Evolutionary conservation across 495 filamentous ascomycete genomes (phyloP).

Genomic region (Xylaria palmicola): DNA sequence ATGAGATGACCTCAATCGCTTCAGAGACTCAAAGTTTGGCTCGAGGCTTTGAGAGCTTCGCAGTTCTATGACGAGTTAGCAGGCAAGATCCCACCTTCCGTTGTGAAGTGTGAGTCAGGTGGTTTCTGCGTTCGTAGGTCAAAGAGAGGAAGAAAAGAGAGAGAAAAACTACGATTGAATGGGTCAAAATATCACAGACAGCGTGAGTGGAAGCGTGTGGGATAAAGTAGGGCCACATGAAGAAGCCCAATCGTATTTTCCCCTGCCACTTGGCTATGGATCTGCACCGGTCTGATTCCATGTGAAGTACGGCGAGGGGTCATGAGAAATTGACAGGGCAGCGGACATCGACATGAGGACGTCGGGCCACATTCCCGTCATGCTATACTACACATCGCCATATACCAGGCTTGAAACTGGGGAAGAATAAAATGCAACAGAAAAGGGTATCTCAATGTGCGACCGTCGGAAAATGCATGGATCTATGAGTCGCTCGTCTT

Average conservation of each 20-base stretch:
- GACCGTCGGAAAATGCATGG: neutral
- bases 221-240: neutral
- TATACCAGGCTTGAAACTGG: constrained; percentile 1
- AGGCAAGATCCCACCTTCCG: neutral
- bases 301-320: constrained; percentile 21
- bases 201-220: neutral
- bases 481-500: constrained; percentile 10
- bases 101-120: neutral
- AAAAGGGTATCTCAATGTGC: constrained; percentile 14
- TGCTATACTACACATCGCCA: constrained; percentile 28
- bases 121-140: neutral
- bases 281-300: neutral
- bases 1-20: neutral
- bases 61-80: constrained; percentile 20
- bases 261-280: constrained; percentile 31
- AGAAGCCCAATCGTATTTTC: constrained; percentile 15
- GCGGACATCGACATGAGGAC: constrained; percentile 1
- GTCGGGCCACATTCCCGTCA: constrained; percentile 10
- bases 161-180: neutral
- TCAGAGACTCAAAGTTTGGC: no score
- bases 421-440: constrained; percentile 7
- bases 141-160: no score
- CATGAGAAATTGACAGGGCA: neutral
- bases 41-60: neutral
- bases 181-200: constrained; percentile 22